Evolutionary conservation across 192 early-diverging fungal species (phyloP).

Genomic region (Coemansia biformis): DNA sequence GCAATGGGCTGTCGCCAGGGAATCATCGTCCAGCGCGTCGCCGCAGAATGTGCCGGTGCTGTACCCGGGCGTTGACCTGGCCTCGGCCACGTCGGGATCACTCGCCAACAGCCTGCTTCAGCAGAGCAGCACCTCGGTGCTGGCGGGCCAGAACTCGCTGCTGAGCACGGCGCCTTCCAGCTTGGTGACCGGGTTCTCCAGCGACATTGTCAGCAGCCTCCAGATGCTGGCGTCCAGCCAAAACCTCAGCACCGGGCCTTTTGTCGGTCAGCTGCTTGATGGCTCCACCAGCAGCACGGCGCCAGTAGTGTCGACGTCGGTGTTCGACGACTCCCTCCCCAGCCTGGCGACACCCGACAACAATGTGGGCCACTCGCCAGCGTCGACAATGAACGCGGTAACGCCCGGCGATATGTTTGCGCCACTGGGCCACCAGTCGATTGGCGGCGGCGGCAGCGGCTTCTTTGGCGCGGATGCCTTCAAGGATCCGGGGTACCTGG

Average conservation of each 20-base stretch:
- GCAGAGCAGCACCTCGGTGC: conserved; percentile 1
- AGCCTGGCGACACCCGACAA: not conserved
- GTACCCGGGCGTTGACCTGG: conserved; percentile 17
- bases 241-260: conserved; percentile 45
- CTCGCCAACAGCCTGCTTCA: conserved; percentile 8
- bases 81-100: conserved; percentile 6
- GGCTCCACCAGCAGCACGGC: conserved; percentile 1
- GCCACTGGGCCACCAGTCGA: conserved; percentile 15
- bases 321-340: conserved; percentile 1
- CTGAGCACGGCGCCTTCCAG: conserved; percentile 7
- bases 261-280: conserved; percentile 26
- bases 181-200: conserved; percentile 15
- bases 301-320: not conserved
- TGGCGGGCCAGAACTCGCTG: conserved; percentile 12
- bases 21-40: conserved; percentile 2
- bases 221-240: conserved; percentile 45
- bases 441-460: not conserved
- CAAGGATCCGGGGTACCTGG: conserved; percentile 20
- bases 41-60: conserved; percentile 30
- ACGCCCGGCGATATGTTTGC: conserved; percentile 45
- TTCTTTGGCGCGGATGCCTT: conserved; percentile 28
- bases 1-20: too few species aligned
- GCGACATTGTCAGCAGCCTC: conserved; percentile 29
- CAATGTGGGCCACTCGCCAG: conserved; percentile 1
- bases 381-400: not conserved